Evolutionary conservation across 2,329 filamentous ascomycete genomes (phyloP).

Genomic region (Plenodomus lindquistii): DNA sequence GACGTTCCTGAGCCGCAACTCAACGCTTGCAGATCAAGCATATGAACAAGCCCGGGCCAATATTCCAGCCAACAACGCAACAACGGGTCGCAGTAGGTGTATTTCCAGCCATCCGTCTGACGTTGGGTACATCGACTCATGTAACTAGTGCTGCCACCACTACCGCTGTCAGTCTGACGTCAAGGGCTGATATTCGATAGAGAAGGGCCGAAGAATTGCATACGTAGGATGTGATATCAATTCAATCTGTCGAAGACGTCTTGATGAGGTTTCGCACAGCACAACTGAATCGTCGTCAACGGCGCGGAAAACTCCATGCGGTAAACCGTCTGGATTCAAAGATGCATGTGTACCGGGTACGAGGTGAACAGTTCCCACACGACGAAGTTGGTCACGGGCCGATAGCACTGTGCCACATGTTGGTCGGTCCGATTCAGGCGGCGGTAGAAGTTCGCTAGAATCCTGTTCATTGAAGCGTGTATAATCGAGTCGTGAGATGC

Average conservation of each 20-base stretch:
- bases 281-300: neutral
- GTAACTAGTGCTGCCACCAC: neutral
- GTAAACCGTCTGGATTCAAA: neutral
- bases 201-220: neutral
- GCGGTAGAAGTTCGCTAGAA: constrained; percentile 3
- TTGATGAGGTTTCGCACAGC: neutral
- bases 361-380: neutral
- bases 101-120: neutral
- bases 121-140: neutral
- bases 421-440: neutral
- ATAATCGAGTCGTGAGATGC: neutral
- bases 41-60: neutral
- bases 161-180: neutral
- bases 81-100: neutral
- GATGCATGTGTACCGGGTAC: neutral
- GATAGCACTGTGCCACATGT: neutral
- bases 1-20: neutral
- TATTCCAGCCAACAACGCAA: neutral
- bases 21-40: neutral
- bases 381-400: neutral
- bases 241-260: neutral
- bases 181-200: neutral
- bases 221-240: neutral
- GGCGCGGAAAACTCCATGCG: neutral
- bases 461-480: neutral